Percentiles rank a stretch among this genome's conserved stretches.
These are phyloP conservation scores for Cryptosporidium sp. DNA, from an alignment of 169 alveolate species.

Conservation along the genomic window DNA sequence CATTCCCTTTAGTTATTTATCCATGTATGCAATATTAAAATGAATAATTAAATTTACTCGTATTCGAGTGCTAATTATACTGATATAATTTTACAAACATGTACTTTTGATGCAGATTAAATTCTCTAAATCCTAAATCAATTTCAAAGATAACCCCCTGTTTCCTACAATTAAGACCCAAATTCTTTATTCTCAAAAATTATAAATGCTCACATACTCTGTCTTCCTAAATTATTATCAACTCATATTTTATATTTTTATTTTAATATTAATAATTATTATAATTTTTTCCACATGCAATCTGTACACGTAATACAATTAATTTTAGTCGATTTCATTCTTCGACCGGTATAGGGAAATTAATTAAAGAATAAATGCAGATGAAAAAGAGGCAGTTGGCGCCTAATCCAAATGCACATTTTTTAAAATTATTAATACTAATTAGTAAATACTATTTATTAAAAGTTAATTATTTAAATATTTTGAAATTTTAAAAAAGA, in stretches of 20 bases:
- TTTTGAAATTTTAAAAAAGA: background rate
- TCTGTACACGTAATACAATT: background rate
- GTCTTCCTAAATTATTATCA: background rate
- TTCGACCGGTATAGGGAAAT: background rate
- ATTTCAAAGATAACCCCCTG: background rate
- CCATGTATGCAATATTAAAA: background rate
- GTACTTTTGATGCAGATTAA: no score
- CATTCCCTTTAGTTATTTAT: background rate
- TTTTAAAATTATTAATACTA: background rate
- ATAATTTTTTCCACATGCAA: slow-evolving; percentile 9
- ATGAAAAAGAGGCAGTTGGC: background rate
- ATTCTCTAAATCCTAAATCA: no score
- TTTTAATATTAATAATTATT: no score
- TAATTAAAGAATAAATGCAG: background rate
- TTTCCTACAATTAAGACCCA: background rate
- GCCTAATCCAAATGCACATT: slow-evolving; percentile 5
- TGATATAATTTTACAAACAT: background rate
- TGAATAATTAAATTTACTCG: background rate
- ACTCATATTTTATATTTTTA: background rate
- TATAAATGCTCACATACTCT: background rate
- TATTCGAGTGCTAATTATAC: background rate
- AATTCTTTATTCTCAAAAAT: background rate
- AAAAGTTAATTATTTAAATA: background rate
- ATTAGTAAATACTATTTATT: background rate
- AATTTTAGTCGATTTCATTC: background rate